Evolutionary conservation across 2,329 filamentous ascomycete genomes (phyloP).

Genomic region (Drechslerella dactyloides): DNA sequence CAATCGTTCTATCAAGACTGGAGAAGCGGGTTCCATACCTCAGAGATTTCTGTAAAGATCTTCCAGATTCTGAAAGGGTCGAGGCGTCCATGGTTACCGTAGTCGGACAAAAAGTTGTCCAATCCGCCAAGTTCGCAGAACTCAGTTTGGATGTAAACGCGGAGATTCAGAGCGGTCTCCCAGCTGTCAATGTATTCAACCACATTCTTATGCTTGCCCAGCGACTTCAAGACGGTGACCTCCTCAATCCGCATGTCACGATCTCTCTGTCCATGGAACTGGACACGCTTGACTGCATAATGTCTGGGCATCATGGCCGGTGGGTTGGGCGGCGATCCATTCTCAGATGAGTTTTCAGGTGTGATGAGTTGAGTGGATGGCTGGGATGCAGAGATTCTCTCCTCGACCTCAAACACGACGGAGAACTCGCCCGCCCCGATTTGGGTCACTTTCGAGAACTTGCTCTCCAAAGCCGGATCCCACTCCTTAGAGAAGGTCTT

Average conservation of each 20-base stretch:
- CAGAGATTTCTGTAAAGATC: slow-evolving; percentile 82
- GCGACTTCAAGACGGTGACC: slow-evolving; percentile 76
- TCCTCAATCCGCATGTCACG: slow-evolving; percentile 84
- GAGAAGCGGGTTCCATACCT: slow-evolving; percentile 66
- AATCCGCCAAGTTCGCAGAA: slow-evolving; percentile 94
- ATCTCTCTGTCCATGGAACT: slow-evolving; percentile 78
- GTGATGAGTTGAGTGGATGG: slow-evolving; percentile 60
- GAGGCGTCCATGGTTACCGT: slow-evolving; percentile 81
- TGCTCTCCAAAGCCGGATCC: slow-evolving; percentile 66
- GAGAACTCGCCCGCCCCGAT: slow-evolving; percentile 93
- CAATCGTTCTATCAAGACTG: slow-evolving; percentile 5
- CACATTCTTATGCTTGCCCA: slow-evolving; percentile 82
- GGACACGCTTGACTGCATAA: slow-evolving; percentile 93
- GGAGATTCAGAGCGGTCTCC: slow-evolving; percentile 72
- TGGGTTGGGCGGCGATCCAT: slow-evolving; percentile 64
- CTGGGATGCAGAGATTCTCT: slow-evolving; percentile 58
- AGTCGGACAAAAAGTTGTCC: slow-evolving; percentile 80
- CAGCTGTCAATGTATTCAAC: slow-evolving; percentile 83
- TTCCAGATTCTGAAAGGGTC: slow-evolving; percentile 99
- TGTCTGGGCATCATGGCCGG: slow-evolving; percentile 63
- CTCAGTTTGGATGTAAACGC: slow-evolving; percentile 96
- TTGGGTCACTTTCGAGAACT: slow-evolving; percentile 78
- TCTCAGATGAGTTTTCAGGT: slow-evolving; percentile 61
- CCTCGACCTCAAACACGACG: slow-evolving; percentile 80
- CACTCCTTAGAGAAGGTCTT: slow-evolving; percentile 65